Evolutionary conservation across 305 asterid genomes (phyloP).

Genomic region (Fraxinus albicans): DNA sequence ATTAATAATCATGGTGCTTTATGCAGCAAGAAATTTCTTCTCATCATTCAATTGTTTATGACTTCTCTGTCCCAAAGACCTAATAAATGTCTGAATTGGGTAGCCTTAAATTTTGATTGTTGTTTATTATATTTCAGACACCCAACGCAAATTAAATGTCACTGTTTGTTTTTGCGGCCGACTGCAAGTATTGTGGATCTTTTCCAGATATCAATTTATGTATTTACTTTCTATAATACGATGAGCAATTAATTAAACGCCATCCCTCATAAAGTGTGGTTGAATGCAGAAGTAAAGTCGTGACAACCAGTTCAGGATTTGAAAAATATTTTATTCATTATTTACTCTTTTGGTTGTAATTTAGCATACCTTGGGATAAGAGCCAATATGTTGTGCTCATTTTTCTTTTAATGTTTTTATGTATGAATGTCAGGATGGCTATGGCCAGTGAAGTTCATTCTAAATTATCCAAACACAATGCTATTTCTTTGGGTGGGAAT

Average conservation of each 20-base stretch:
- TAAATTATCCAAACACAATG: constrained; percentile 64
- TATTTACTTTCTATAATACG: neutral
- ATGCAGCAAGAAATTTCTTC: constrained; percentile 1
- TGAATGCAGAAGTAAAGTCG: neutral
- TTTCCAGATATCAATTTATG: neutral
- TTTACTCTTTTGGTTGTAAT: neutral
- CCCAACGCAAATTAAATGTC: constrained; percentile 14
- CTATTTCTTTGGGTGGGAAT: constrained; percentile 78
- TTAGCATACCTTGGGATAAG: neutral
- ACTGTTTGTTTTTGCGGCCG: neutral
- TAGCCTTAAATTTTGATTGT: constrained; percentile 13
- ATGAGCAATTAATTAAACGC: neutral
- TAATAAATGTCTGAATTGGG: constrained; percentile 1
- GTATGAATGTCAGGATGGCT: constrained; percentile 67
- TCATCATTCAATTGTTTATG: neutral
- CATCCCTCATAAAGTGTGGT: neutral
- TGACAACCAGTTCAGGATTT: neutral
- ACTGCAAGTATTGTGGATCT: neutral
- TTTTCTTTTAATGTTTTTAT: constrained; percentile 27
- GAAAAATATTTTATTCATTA: neutral
- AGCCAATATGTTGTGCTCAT: neutral
- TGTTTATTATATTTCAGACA: constrained; percentile 1
- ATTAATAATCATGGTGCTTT: constrained; percentile 9
- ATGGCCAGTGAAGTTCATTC: constrained; percentile 91
- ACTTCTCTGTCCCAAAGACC: neutral